Evolutionary conservation across 140 eudicot species (phyloP).

Genomic region (Cichorium intybus): DNA sequence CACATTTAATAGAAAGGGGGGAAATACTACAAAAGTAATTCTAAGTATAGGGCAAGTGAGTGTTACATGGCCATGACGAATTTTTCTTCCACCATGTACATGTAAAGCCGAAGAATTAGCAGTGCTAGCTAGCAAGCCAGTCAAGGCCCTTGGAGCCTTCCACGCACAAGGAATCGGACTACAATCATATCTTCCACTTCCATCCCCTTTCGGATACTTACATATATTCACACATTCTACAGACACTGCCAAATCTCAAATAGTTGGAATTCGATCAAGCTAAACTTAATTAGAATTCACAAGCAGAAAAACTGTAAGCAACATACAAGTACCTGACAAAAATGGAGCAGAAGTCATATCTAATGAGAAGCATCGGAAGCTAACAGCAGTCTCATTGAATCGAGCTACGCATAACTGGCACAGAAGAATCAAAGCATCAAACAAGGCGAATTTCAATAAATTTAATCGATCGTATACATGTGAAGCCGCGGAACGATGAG

Average conservation of each 20-base stretch:
- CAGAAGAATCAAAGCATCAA: conserved; percentile 1
- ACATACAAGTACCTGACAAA: conserved; percentile 34
- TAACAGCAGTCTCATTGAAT: conserved; percentile 28
- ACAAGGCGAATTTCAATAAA: neutral
- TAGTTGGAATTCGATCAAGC: neutral
- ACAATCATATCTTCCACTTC: conserved; percentile 68
- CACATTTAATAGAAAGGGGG: neutral
- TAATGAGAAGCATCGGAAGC: conserved; percentile 41
- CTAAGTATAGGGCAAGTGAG: conserved; percentile 7
- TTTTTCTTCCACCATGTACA: conserved; percentile 34
- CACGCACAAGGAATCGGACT: conserved; percentile 77
- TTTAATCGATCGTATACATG: conserved; percentile 7
- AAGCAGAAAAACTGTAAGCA: neutral
- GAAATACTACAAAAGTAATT: conserved; percentile 4
- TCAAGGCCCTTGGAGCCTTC: conserved; percentile 91
- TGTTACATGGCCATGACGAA: conserved; percentile 26
- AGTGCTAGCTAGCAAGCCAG: conserved; percentile 88
- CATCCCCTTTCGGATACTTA: conserved; percentile 68
- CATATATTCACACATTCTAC: conserved; percentile 74
- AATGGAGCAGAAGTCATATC: conserved; percentile 48
- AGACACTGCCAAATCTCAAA: conserved; percentile 50
- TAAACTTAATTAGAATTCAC: conserved; percentile 2
- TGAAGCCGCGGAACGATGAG: neutral
- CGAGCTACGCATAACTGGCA: neutral
- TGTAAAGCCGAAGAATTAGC: conserved; percentile 33